These are phyloP conservation scores for Exophiala sp. DNA, from an alignment of 2,329 filamentous ascomycete species.

Conservation along the genomic window DNA sequence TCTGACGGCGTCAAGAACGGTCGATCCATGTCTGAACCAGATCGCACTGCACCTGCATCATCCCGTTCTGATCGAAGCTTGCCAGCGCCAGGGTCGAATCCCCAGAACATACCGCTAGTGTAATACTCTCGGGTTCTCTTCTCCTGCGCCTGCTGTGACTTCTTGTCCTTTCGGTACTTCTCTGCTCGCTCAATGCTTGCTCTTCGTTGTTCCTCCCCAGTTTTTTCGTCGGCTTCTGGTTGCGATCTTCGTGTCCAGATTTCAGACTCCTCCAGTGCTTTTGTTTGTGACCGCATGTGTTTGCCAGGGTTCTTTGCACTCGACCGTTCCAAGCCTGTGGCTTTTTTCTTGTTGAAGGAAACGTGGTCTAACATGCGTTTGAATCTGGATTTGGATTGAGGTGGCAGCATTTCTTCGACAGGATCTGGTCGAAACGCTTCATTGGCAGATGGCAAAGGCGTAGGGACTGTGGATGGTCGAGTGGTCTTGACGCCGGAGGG, in stretches of 20 bases:
- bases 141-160: conserved; percentile 41
- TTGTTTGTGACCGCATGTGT: background rate
- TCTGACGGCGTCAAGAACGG: background rate
- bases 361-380: no score
- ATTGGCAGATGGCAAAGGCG: background rate
- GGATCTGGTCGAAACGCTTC: no score
- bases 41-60: background rate
- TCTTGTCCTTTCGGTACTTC: conserved; percentile 14
- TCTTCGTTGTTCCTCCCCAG: conserved; percentile 3
- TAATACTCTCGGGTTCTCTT: conserved; percentile 35
- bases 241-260: conserved; percentile 3
- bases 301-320: background rate
- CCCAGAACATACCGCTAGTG: conserved; percentile 11
- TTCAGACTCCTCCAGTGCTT: background rate
- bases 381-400: no score
- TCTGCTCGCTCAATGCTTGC: conserved; percentile 6
- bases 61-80: conserved; percentile 9
- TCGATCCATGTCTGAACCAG: background rate
- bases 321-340: background rate
- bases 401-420: no score
- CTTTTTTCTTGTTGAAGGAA: no score
- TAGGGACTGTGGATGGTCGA: background rate
- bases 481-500: background rate
- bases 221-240: background rate
- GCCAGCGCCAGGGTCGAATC: conserved; percentile 26